These are phyloP conservation scores for Fagus crenata DNA, from an alignment of 306 rosid species.

Conservation along the genomic window DNA sequence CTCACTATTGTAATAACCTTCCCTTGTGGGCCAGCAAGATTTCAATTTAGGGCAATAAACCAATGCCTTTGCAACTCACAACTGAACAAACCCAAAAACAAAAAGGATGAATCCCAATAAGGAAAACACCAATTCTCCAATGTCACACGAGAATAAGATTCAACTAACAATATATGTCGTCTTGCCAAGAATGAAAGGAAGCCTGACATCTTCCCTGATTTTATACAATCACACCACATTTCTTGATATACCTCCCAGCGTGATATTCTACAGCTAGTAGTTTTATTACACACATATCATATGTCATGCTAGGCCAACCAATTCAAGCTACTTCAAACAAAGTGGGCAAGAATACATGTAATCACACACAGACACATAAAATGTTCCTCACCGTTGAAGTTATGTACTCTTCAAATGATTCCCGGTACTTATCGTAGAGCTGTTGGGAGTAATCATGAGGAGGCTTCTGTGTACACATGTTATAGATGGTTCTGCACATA, in stretches of 20 bases:
- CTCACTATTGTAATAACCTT: neutral
- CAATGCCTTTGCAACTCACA: too few species aligned
- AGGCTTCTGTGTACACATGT: constrained; percentile 61
- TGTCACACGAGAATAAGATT: neutral
- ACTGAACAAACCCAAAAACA: too few species aligned
- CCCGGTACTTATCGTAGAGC: constrained; percentile 58
- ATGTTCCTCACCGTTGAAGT: constrained; percentile 50
- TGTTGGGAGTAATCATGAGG: constrained; percentile 53
- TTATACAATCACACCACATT: neutral
- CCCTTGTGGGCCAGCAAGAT: neutral
- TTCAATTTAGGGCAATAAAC: neutral
- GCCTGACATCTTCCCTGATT: neutral
- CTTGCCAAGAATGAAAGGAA: neutral
- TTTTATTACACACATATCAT: neutral
- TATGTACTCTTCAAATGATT: constrained; percentile 61
- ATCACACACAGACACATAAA: neutral
- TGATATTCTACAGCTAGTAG: neutral
- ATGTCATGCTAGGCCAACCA: neutral
- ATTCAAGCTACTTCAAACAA: constrained; percentile 2
- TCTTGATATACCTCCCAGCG: neutral
- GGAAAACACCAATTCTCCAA: neutral
- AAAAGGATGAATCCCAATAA: too few species aligned
- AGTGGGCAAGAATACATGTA: neutral
- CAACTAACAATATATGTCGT: neutral
- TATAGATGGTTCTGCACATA: constrained; percentile 53